Conservation (phyloP, 306 rosid genomes). For the Fragaria vesca region DNA sequence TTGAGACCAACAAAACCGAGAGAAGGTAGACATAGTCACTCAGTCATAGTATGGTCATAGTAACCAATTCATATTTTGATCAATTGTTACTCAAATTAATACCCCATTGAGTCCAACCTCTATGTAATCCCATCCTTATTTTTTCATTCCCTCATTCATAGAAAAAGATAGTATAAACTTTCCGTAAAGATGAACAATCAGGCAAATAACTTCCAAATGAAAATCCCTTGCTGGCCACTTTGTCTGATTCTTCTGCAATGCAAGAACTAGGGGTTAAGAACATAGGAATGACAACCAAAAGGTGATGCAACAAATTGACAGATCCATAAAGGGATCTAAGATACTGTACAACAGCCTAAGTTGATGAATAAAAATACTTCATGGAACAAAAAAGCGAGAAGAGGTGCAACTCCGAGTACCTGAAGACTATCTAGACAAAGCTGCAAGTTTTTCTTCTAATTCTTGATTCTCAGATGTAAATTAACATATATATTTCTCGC, state of each 20-base stretch:
- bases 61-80: too few relatives aligned
- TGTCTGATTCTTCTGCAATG: too few relatives aligned
- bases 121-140: too few relatives aligned
- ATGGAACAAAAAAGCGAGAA: neutral
- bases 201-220: too few relatives aligned
- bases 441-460: constrained; percentile 70
- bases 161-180: too few relatives aligned
- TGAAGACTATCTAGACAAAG: constrained; percentile 46
- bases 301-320: constrained; percentile 8
- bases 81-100: too few relatives aligned
- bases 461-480: constrained; percentile 74
- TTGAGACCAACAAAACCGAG: constrained; percentile 7
- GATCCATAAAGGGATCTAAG: constrained; percentile 17
- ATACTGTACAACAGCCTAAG: neutral
- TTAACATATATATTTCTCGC: too few relatives aligned
- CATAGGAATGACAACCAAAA: constrained; percentile 25
- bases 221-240: too few relatives aligned
- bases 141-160: too few relatives aligned
- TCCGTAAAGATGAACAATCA: too few relatives aligned
- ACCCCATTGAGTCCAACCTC: too few relatives aligned
- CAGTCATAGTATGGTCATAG: neutral
- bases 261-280: neutral
- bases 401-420: constrained; percentile 35
- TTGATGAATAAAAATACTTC: neutral
- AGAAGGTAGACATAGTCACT: neutral